Conservation (phyloP, 805 yeast species). For the Nakazawaea pomicola region DNA sequence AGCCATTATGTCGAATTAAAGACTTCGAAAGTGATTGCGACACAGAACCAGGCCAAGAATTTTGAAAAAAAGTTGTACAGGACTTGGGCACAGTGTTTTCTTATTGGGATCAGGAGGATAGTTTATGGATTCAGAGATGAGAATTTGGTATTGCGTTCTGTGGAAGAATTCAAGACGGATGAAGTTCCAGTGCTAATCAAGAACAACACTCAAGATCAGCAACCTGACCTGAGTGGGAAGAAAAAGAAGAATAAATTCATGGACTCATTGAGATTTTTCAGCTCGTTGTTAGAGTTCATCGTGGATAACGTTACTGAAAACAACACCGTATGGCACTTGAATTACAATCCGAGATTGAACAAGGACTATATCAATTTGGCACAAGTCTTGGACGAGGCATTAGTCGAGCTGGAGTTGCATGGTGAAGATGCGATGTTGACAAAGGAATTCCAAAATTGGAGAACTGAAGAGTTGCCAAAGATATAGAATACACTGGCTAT, state of each 20-base stretch:
- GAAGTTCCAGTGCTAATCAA: conserved; percentile 71
- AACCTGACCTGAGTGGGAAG: conserved; percentile 24
- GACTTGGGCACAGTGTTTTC: conserved; percentile 92
- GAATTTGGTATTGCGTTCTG: conserved; percentile 50
- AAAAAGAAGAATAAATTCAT: conserved; percentile 59
- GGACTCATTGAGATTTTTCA: conserved; percentile 81
- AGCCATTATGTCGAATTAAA: conserved; percentile 83
- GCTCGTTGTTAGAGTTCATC: conserved; percentile 80
- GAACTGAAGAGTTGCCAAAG: conserved; percentile 22
- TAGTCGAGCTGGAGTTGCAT: conserved; percentile 30
- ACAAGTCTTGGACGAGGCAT: conserved; percentile 33
- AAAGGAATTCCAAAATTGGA: conserved; percentile 50
- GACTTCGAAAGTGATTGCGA: conserved; percentile 53
- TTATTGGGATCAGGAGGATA: conserved; percentile 77
- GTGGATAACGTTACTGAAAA: conserved; percentile 44
- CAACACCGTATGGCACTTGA: conserved; percentile 44
- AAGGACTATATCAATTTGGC: conserved; percentile 44
- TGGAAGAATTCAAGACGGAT: conserved; percentile 74
- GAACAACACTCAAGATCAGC: conserved; percentile 34
- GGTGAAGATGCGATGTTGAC: conserved; percentile 41
- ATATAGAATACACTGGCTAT: no score
- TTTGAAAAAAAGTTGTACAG: conserved; percentile 75
- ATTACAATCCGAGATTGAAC: conserved; percentile 47
- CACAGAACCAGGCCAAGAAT: conserved; percentile 49
- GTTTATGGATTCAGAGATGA: conserved; percentile 87